Evolutionary conservation across 2,329 filamentous ascomycete genomes (phyloP), one percentile per base, ranked within the genome.

Genomic region (Acephala macrosclerotiorum): DNA sequence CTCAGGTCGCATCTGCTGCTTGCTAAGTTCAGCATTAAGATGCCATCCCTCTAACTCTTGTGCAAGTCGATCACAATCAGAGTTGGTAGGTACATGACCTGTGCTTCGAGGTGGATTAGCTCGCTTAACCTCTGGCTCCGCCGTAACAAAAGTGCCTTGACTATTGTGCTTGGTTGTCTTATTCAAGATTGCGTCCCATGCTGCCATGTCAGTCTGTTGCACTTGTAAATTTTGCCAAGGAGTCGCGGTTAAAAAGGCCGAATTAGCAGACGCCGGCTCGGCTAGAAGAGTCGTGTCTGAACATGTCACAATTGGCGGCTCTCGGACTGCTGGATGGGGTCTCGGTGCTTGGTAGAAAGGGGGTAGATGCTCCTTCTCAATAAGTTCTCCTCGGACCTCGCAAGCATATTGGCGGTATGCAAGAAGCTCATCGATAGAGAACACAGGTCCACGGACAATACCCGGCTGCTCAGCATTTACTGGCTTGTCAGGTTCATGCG

Each of bases 41-140:
- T 26, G 25, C 25, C 11, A 33, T 29, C 49, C 49, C 26, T 53
- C 25, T 11, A 53, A 18, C 20, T n/a, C 20, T 47, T 58, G 22
- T 53, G 60, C 63, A 56, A 68, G 58, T 22, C 56, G 49, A 26
- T 63, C 59, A 53, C 42, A 68, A 51, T 68, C 63, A 42, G 63
- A 68, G 20, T 63, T 61, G 6, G 63, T 68, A 12, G 60, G 63
- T 20, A 49, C 4, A 58, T 68, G 63, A 18, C 60, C 51, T 20
- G 7, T 63, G 20, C 26, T 49, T 57, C 53, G 22, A 33, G 49
- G 6, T 18, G n/a, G 20, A 26, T 61, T 61, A 16, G 26, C 8
- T 14, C 3, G 7, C 29, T 22, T n/a, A 11, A n/a, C 9, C 18
- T 29, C 40, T 60, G n/a, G 20, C 59, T 49, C 26, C 55, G 26